These are phyloP conservation scores for Xylariomycetidae sp. DNA, from an alignment of 2,329 filamentous ascomycete species.

Conservation along the genomic window DNA sequence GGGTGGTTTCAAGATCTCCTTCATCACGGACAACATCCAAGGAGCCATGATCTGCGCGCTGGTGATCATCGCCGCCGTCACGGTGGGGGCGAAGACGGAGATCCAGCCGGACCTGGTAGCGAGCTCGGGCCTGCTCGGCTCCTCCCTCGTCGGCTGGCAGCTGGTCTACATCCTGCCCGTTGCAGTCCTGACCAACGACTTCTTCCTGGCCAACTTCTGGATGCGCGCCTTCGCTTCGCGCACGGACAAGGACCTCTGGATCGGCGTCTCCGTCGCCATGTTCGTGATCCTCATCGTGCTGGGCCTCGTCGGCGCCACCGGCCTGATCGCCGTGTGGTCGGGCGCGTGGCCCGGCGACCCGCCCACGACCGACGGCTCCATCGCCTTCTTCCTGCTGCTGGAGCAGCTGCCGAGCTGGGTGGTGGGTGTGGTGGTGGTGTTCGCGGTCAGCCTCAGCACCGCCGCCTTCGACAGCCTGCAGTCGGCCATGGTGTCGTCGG, in stretches of 20 bases:
- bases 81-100: constrained; percentile 68
- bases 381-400: constrained; percentile 71
- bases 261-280: constrained; percentile 66
- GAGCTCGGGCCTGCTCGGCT: constrained; percentile 60
- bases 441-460: constrained; percentile 71
- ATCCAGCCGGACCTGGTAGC: constrained; percentile 65
- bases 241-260: constrained; percentile 70
- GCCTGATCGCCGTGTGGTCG: constrained; percentile 73
- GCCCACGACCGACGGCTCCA: constrained; percentile 50
- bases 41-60: constrained; percentile 71
- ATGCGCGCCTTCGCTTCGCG: constrained; percentile 75
- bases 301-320: constrained; percentile 65
- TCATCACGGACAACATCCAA: constrained; percentile 77
- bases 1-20: constrained; percentile 78
- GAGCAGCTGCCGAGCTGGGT: constrained; percentile 70
- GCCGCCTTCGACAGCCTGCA: constrained; percentile 77
- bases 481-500: constrained; percentile 78
- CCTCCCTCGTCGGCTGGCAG: constrained; percentile 74
- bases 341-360: constrained; percentile 62
- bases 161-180: constrained; percentile 78
- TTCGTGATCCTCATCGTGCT: constrained; percentile 62
- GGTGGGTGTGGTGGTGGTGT: constrained; percentile 74
- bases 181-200: constrained; percentile 76
- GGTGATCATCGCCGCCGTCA: constrained; percentile 69
- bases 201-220: constrained; percentile 82